Evolutionary conservation across 371 early-diverging fungal genomes (phyloP).

Genomic region (Apophysomyces ossiformis): DNA sequence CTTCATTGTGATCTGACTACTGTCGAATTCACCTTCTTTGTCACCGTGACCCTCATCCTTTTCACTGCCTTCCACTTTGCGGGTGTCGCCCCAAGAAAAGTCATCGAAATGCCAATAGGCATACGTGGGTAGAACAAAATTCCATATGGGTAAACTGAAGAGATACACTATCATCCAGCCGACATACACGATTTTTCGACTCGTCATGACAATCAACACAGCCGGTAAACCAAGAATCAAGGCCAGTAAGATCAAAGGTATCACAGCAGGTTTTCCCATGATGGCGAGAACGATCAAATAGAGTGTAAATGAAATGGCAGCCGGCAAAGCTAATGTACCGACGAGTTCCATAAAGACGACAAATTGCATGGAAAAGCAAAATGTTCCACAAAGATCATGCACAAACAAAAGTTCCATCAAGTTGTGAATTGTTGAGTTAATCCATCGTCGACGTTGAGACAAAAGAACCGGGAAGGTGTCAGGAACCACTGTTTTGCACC

Average conservation of each 20-base stretch:
- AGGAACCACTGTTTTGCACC: slow-evolving; percentile 97
- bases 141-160: slow-evolving; percentile 96
- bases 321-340: slow-evolving; percentile 97
- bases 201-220: slow-evolving; percentile 90
- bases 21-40: slow-evolving; percentile 69
- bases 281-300: slow-evolving; percentile 73
- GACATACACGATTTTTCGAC: slow-evolving; percentile 88
- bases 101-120: slow-evolving; percentile 99
- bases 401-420: slow-evolving; percentile 95
- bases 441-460: slow-evolving; percentile 99
- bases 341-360: slow-evolving; percentile 97
- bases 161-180: slow-evolving; percentile 97
- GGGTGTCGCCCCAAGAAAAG: slow-evolving; percentile 98
- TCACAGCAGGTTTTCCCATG: slow-evolving; percentile 59
- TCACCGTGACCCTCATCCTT: slow-evolving; percentile 59
- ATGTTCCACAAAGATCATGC: slow-evolving; percentile 97
- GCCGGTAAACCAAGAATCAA: slow-evolving; percentile 93
- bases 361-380: slow-evolving; percentile 99
- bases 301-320: slow-evolving; percentile 93
- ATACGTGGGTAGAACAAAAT: slow-evolving; percentile 95
- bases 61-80: slow-evolving; percentile 73
- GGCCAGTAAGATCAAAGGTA: slow-evolving; percentile 83
- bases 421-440: slow-evolving; percentile 99
- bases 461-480: slow-evolving; percentile 92
- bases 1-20: slow-evolving; percentile 67